Percentiles rank a stretch among this genome's conserved stretches.
Conservation (phyloP, 1,284 basidiomycete species). For the Agroathelia rolfsii region DNA sequence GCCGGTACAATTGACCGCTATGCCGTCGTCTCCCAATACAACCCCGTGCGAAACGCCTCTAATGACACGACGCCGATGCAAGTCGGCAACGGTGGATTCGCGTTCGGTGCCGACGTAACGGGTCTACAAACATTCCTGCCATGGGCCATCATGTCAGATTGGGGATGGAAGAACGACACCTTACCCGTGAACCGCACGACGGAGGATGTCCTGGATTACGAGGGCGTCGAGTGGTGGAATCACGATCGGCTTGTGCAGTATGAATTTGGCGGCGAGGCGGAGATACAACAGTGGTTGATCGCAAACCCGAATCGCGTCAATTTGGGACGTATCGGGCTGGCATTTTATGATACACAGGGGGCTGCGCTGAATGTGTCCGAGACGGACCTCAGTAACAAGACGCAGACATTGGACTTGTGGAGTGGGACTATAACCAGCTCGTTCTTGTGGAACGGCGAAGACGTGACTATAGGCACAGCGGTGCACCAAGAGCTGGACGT, state of each 20-base stretch:
- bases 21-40: constrained; percentile 38
- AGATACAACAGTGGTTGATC: constrained; percentile 47
- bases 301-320: constrained; percentile 51
- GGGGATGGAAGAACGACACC: constrained; percentile 56
- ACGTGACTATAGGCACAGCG: constrained; percentile 31
- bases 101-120: constrained; percentile 49
- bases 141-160: constrained; percentile 45
- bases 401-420: constrained; percentile 45
- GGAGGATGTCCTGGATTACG: constrained; percentile 36
- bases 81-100: constrained; percentile 53
- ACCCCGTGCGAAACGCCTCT: constrained; percentile 40
- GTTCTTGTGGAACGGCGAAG: constrained; percentile 28
- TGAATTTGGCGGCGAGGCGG: constrained; percentile 37
- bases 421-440: constrained; percentile 37
- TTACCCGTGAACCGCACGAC: constrained; percentile 33
- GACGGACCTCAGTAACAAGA: constrained; percentile 23
- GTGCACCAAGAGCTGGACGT: constrained; percentile 30
- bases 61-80: constrained; percentile 43
- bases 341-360: constrained; percentile 27
- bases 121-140: constrained; percentile 48
- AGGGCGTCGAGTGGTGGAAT: constrained; percentile 39
- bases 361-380: constrained; percentile 26
- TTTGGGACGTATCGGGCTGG: constrained; percentile 38
- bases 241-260: constrained; percentile 41
- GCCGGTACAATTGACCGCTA: constrained; percentile 35